Conservation (phyloP, 768 basidiomycete genomes). For the Termitomyces eurrhizus region DNA sequence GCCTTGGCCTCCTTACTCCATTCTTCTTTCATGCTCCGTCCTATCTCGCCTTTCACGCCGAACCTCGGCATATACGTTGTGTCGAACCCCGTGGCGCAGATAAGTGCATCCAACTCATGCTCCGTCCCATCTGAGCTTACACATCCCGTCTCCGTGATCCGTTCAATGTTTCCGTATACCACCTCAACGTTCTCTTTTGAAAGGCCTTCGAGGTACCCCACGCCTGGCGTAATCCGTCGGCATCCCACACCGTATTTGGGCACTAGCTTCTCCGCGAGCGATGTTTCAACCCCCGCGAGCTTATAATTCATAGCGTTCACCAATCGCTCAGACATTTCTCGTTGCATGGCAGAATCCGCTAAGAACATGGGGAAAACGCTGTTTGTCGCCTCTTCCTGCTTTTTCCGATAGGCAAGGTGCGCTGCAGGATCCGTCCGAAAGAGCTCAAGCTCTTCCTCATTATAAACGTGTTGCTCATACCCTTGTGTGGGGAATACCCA, state of each 20-base stretch:
- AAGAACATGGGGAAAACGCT: conserved; percentile 26
- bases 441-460: conserved; percentile 35
- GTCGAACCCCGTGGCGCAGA: conserved; percentile 37
- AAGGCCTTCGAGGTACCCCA: conserved; percentile 30
- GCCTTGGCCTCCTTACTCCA: conserved; percentile 28
- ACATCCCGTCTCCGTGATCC: conserved; percentile 26
- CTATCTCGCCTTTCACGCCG: conserved; percentile 24
- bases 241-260: conserved; percentile 33
- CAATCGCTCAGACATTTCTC: conserved; percentile 21
- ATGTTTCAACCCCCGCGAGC: conserved; percentile 34
- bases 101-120: conserved; percentile 29
- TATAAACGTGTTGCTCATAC: conserved; percentile 27
- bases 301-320: conserved; percentile 36
- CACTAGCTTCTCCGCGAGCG: conserved; percentile 37
- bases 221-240: conserved; percentile 30
- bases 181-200: conserved; percentile 28
- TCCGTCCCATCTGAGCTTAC: conserved; percentile 25
- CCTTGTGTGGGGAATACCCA: conserved; percentile 28
- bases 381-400: conserved; percentile 37
- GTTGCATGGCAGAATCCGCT: conserved; percentile 30
- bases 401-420: conserved; percentile 38
- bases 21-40: conserved; percentile 24
- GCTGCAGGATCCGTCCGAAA: conserved; percentile 35
- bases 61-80: conserved; percentile 31
- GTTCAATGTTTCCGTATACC: conserved; percentile 24